A percentile compares a stretch with the other conserved stretches of the same genome.
These are phyloP conservation scores for Psidium friedrichsthalianum DNA, from an alignment of 345 rosid species.

Conservation along the genomic window DNA sequence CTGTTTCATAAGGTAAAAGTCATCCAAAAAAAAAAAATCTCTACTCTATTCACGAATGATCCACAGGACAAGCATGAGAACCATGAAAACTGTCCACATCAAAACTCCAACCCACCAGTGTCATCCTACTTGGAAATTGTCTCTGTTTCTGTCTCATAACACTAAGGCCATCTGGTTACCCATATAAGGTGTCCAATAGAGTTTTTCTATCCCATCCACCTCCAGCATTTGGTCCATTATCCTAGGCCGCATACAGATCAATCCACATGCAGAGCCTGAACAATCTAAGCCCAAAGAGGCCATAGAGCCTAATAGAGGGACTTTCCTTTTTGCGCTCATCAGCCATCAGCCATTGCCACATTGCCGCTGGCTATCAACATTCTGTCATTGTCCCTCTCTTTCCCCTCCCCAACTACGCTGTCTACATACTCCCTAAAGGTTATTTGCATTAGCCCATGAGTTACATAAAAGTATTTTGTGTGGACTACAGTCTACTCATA, in stretches of 20 bases:
- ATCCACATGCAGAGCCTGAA: background rate
- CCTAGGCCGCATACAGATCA: background rate
- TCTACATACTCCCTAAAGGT: background rate
- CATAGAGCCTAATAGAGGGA: background rate
- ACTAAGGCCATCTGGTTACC: background rate
- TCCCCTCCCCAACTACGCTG: background rate
- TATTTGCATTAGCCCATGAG: background rate
- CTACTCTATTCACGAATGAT: background rate
- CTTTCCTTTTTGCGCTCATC: background rate
- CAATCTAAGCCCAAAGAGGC: background rate
- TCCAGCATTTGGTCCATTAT: background rate
- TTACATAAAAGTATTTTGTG: background rate
- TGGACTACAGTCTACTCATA: background rate
- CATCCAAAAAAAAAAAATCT: background rate
- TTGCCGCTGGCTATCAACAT: background rate
- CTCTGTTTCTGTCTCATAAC: background rate
- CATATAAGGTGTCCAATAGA: background rate
- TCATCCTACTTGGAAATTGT: background rate
- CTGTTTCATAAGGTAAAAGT: background rate
- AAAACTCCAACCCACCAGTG: background rate
- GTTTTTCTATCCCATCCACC: background rate
- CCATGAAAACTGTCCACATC: background rate
- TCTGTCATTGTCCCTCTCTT: background rate
- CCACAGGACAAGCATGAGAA: background rate
- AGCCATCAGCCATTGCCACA: background rate